Percentiles rank a stretch among this genome's conserved stretches.
Evolutionary conservation across 2,329 filamentous ascomycete species (phyloP).

Genomic region (Cladophialophora chaetospira): DNA sequence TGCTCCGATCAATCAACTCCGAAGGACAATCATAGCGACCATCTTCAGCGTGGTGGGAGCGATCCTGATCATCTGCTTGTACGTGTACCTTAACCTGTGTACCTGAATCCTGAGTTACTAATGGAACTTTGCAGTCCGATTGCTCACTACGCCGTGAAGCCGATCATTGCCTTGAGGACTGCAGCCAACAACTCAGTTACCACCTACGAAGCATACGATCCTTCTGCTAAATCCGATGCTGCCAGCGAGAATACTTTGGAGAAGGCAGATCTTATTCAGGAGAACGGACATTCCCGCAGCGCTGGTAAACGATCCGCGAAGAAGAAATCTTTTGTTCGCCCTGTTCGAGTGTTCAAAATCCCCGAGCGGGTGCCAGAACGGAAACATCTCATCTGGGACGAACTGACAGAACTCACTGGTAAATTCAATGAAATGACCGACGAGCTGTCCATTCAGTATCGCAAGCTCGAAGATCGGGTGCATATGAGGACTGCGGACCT

Average conservation of each 20-base stretch:
- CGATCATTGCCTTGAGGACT: slow-evolving; percentile 72
- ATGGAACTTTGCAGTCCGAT: slow-evolving; percentile 55
- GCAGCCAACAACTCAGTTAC: slow-evolving; percentile 68
- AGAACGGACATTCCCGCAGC: slow-evolving; percentile 23
- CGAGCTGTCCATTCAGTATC: slow-evolving; percentile 82
- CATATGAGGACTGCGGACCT: slow-evolving; percentile 77
- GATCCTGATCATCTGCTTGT: slow-evolving; percentile 55
- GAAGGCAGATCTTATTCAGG: slow-evolving; percentile 41
- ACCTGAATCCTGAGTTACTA: slow-evolving; percentile 41
- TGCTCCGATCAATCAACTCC: slow-evolving; percentile 70
- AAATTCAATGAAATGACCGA: slow-evolving; percentile 94
- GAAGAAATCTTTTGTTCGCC: slow-evolving; percentile 15
- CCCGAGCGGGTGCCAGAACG: slow-evolving; percentile 75
- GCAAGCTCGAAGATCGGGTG: slow-evolving; percentile 78
- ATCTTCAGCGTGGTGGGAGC: slow-evolving; percentile 81
- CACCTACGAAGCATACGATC: slow-evolving; percentile 47
- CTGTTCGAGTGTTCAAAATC: slow-evolving; percentile 66
- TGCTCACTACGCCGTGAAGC: slow-evolving; percentile 76
- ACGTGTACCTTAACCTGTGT: slow-evolving; percentile 48
- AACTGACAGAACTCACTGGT: slow-evolving; percentile 77
- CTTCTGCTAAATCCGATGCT: slow-evolving; percentile 46
- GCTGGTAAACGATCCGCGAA: slow-evolving; percentile 8
- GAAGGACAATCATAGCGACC: slow-evolving; percentile 76
- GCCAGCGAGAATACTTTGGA: slow-evolving; percentile 11
- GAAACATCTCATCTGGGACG: slow-evolving; percentile 76